Conservation (phyloP, 768 basidiomycete genomes). For the Lentinula guzmanii region DNA sequence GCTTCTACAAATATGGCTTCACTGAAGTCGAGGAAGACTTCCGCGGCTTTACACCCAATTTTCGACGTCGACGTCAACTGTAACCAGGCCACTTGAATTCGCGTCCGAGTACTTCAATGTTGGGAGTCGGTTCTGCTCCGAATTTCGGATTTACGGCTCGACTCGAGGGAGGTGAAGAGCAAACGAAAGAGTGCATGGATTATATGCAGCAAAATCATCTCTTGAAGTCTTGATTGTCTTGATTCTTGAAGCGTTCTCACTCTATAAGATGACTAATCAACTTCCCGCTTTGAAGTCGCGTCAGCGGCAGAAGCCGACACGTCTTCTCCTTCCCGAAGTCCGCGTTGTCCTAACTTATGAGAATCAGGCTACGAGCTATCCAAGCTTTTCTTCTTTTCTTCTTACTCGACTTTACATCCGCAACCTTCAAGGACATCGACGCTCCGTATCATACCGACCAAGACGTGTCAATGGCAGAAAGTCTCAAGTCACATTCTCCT, state of each 20-base stretch:
- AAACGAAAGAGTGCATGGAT: too few species aligned
- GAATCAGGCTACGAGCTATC: background rate
- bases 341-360: background rate
- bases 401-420: background rate
- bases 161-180: too few species aligned
- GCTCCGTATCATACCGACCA: constrained; percentile 13
- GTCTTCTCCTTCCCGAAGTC: background rate
- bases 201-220: too few species aligned
- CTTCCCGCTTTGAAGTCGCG: background rate
- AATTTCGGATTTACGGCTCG: too few species aligned
- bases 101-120: too few species aligned
- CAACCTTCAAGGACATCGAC: background rate
- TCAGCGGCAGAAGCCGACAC: background rate
- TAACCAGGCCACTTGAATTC: background rate
- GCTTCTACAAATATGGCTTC: too few species aligned
- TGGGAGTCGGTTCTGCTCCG: too few species aligned
- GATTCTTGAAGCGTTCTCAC: too few species aligned
- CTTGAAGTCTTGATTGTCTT: too few species aligned
- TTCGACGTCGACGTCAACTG: background rate
- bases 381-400: background rate
- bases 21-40: background rate
- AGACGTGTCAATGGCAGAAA: constrained; percentile 27
- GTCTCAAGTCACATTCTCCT: constrained; percentile 33
- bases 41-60: background rate
- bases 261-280: background rate